A percentile compares a stretch with the other conserved stretches of the same genome.
phyloP scores from a whole-genome alignment of 345 rosid species.

The Raphanus raphanistrum region DNA sequence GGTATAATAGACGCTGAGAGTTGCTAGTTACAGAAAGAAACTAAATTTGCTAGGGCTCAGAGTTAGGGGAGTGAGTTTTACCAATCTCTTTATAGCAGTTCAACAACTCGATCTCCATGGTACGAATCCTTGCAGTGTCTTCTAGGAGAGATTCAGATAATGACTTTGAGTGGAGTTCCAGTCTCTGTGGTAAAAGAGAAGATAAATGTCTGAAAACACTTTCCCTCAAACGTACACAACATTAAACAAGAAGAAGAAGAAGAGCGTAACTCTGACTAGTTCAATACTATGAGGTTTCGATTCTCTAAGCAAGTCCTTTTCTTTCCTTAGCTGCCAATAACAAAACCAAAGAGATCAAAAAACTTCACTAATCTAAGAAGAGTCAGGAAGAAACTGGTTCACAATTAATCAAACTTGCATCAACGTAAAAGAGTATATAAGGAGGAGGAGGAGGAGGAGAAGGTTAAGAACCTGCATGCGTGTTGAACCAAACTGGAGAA shows the following conservation, averaged over 20 bases:
- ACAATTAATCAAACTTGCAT: not conserved
- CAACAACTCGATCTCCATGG: constrained; percentile 68
- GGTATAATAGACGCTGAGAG: not conserved
- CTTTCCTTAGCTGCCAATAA: constrained; percentile 70
- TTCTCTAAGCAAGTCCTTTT: constrained; percentile 66
- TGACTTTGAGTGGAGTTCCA: constrained; percentile 61
- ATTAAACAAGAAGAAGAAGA: constrained; percentile 19
- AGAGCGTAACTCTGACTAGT: constrained; percentile 57
- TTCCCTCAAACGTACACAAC: constrained; percentile 31
- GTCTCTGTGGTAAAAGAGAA: constrained; percentile 47
- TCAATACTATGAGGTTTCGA: constrained; percentile 70
- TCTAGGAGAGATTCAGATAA: constrained; percentile 59
- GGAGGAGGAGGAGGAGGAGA: not conserved
- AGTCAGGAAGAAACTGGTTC: not conserved
- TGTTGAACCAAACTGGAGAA: constrained; percentile 52
- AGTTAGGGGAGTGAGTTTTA: constrained; percentile 25
- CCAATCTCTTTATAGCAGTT: constrained; percentile 90
- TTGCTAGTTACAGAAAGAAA: constrained; percentile 15
- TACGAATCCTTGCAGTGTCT: constrained; percentile 55
- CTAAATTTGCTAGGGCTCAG: constrained; percentile 40
- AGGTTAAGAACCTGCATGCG: constrained; percentile 52
- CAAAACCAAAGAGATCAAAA: not conserved
- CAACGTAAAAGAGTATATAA: too few species aligned
- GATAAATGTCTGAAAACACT: constrained; percentile 17
- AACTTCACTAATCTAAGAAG: not conserved